Base-by-base conservation (phyloP, 2,329 filamentous ascomycete species). In the Dothistroma septosporum region DNA sequence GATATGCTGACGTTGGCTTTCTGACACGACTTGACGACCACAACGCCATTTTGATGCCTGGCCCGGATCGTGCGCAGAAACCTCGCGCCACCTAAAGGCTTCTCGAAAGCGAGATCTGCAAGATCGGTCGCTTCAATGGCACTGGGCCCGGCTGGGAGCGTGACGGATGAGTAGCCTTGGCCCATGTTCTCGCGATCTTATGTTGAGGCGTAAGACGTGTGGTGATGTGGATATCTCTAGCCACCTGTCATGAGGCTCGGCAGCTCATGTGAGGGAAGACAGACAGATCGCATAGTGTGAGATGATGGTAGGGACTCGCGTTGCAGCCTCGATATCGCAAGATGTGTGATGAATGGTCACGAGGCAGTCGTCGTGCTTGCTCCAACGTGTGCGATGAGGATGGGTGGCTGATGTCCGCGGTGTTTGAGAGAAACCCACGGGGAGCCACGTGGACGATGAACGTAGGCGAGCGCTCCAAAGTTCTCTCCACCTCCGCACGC, bases 11-110 rank as follows among this genome's bases (percentile, higher is more conserved):
- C 83, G 73, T 92, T 95, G 2, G 92, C 92, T 77, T 99, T 99
- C 76, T 95, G 90, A 60, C 96, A 88, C 32, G 96, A 89, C 78
- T 97, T 97, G 73, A 95, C 92, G 59, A 97, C 87, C 19, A 96
- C 92, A 46, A 97, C 82, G 58, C 94, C 93, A 80, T 96, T 90
- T 70, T 89, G 89, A 74, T 96, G 91, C 54, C 92, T 85, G 24
- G 93, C 94, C 66, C 93, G 87, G 66, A 97, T 92, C 65, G 91
- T 94, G 77, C 97, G 97, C 88, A 99, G 94, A 71, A 99, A 97
- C 41, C 94, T 87, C 24, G 91, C 92, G 67, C 89, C 91, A 53
- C 93, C 93, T 71, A 99, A 85, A 37, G 91, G 91, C 76, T 89
- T 92, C 77, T 99, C 94, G 78, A 97, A 96, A 41, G 88, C 86